phyloP scores from a whole-genome alignment of 169 alveolate species.

The Theileria parva region DNA sequence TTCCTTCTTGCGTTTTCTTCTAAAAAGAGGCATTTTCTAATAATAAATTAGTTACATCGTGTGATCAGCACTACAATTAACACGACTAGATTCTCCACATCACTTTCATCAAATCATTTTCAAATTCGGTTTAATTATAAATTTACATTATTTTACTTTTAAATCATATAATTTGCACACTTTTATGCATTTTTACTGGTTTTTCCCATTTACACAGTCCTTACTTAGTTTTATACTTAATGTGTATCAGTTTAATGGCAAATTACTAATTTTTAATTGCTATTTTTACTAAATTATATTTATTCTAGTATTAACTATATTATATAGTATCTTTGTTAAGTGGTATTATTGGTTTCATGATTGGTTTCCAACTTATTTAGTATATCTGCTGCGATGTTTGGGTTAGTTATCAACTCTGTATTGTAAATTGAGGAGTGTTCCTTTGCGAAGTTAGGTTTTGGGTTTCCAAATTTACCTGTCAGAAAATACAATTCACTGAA shows the following conservation, averaged over 20 bases:
- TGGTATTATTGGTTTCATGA: not conserved
- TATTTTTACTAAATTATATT: too few species aligned
- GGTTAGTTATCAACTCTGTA: slow-evolving; percentile 52
- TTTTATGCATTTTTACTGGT: too few species aligned
- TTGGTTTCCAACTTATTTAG: slow-evolving; percentile 22
- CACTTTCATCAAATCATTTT: not conserved
- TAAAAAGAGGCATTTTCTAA: not conserved
- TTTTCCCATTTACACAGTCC: not conserved
- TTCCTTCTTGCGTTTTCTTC: not conserved
- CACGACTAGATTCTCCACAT: not conserved
- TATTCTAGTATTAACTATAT: too few species aligned
- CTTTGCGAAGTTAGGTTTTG: slow-evolving; percentile 71
- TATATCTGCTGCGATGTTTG: slow-evolving; percentile 62
- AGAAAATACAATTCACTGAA: slow-evolving; percentile 69
- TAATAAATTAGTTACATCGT: not conserved
- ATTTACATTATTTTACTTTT: too few species aligned
- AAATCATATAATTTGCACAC: not conserved
- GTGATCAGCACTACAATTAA: not conserved
- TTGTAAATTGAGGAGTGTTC: slow-evolving; percentile 64
- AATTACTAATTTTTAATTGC: too few species aligned
- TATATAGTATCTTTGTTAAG: not conserved
- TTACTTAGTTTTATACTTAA: not conserved
- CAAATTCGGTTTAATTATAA: too few species aligned
- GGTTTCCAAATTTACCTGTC: slow-evolving; percentile 62
- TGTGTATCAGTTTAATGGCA: not conserved